phyloP scores from a whole-genome alignment of 139 green algal species.

The Chlamydomonas sp. region DNA sequence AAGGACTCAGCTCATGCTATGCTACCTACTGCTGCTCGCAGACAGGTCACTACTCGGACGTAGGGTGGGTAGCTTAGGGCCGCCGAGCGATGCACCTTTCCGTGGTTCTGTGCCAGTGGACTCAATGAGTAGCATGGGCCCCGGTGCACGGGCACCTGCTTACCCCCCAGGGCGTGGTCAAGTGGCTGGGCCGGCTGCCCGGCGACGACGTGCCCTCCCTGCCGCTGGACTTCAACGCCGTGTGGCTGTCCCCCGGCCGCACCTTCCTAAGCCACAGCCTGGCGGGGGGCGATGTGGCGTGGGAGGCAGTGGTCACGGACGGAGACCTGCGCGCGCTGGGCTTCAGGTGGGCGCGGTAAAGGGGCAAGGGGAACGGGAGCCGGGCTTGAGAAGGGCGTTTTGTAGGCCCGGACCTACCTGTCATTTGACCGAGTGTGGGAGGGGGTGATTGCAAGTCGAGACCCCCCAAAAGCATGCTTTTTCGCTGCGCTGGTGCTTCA shows the following conservation, averaged over 20 bases:
- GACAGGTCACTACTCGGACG: background rate
- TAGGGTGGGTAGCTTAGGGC: background rate
- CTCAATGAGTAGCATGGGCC: too few species aligned
- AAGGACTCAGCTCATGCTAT: background rate
- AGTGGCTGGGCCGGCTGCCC: conserved; percentile 47
- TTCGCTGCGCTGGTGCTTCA: too few species aligned
- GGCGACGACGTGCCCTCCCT: conserved; percentile 43
- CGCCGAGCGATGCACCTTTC: too few species aligned
- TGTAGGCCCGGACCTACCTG: too few species aligned
- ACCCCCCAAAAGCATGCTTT: too few species aligned
- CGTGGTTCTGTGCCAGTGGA: too few species aligned
- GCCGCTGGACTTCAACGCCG: conserved; percentile 47
- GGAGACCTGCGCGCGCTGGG: conserved; percentile 11
- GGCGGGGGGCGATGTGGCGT: conserved; percentile 43
- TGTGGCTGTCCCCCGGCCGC: conserved; percentile 30
- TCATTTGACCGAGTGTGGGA: too few species aligned
- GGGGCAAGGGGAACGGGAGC: too few species aligned
- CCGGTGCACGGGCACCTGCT: background rate
- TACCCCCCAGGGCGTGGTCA: conserved; percentile 30
- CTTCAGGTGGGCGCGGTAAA: conserved; percentile 9
- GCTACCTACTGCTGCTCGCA: background rate
- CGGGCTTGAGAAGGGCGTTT: too few species aligned
- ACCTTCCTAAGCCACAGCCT: conserved; percentile 48
- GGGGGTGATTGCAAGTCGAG: too few species aligned
- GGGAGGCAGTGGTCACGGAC: conserved; percentile 42